Evolutionary conservation across 345 rosid species (phyloP).

Genomic region (Euphorbia pulcherrima): DNA sequence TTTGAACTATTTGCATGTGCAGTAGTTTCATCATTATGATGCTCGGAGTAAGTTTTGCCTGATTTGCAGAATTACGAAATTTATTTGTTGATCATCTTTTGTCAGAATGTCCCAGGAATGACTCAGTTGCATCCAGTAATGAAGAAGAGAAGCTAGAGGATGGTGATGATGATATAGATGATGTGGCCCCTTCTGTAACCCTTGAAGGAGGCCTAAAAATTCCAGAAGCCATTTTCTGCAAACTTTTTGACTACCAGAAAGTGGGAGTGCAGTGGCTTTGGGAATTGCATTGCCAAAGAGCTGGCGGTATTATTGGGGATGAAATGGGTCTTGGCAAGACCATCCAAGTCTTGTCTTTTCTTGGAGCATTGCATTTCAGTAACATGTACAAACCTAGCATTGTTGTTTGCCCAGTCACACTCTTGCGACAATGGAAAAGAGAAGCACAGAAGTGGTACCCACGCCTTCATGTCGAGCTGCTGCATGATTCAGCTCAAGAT

Average conservation of each 20-base stretch:
- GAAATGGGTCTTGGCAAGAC: conserved; percentile 99
- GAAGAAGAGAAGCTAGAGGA: conserved; percentile 61
- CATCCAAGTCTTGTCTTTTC: conserved; percentile 84
- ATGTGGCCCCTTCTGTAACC: conserved; percentile 41
- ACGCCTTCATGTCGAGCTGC: conserved; percentile 65
- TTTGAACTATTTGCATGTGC: no score
- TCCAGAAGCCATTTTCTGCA: conserved; percentile 58
- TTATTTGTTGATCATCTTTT: background rate
- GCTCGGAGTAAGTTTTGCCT: no score
- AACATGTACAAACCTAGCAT: conserved; percentile 90
- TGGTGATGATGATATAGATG: conserved; percentile 40
- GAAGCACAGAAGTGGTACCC: conserved; percentile 90
- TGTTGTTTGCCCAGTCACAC: conserved; percentile 90
- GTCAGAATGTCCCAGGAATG: conserved; percentile 42
- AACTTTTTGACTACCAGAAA: conserved; percentile 93
- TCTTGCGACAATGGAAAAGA: conserved; percentile 90
- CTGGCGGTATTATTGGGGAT: conserved; percentile 98
- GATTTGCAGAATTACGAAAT: no score
- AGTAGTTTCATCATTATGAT: no score
- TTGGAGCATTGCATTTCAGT: conserved; percentile 91
- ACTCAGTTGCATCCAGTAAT: conserved; percentile 38
- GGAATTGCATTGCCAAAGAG: conserved; percentile 98
- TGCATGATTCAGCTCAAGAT: conserved; percentile 92
- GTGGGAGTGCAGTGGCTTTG: conserved; percentile 99
- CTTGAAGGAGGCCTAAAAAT: conserved; percentile 88